Percentiles rank a stretch among this genome's conserved stretches.
Evolutionary conservation across 108 stramenopile species (phyloP).

Genomic region (Hondaea fermentalgiana): DNA sequence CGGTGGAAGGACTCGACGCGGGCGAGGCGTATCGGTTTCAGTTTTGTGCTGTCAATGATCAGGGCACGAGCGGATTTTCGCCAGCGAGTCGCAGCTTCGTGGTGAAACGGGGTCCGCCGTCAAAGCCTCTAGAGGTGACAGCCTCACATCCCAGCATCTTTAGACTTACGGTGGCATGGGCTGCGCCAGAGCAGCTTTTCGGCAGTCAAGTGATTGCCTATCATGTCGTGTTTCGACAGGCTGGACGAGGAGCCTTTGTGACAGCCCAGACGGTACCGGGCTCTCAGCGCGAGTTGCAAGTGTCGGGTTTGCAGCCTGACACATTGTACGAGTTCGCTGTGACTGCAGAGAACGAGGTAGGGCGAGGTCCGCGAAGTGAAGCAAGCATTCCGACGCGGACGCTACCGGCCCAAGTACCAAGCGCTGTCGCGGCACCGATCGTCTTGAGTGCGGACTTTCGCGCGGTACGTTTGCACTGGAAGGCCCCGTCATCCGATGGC

Average conservation of each 20-base stretch:
- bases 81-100: background rate
- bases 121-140: background rate
- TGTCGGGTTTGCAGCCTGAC: background rate
- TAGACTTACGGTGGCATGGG: background rate
- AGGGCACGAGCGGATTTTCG: background rate
- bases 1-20: background rate
- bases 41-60: background rate
- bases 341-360: background rate
- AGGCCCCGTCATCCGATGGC: background rate
- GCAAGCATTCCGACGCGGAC: background rate
- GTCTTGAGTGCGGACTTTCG: background rate
- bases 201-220: background rate
- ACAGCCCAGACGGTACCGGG: background rate
- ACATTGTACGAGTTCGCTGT: background rate
- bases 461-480: background rate
- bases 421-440: background rate
- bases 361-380: background rate
- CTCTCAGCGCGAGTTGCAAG: too few relatives aligned
- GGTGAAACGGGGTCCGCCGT: background rate
- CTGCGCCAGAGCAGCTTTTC: background rate
- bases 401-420: background rate
- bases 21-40: background rate
- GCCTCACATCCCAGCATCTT: background rate
- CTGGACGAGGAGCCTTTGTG: background rate
- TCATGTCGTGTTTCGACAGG: background rate